Evolutionary conservation across 306 rosid species (phyloP), one percentile per base, ranked within the genome.

Genomic region (Ormosia semicastrata): DNA sequence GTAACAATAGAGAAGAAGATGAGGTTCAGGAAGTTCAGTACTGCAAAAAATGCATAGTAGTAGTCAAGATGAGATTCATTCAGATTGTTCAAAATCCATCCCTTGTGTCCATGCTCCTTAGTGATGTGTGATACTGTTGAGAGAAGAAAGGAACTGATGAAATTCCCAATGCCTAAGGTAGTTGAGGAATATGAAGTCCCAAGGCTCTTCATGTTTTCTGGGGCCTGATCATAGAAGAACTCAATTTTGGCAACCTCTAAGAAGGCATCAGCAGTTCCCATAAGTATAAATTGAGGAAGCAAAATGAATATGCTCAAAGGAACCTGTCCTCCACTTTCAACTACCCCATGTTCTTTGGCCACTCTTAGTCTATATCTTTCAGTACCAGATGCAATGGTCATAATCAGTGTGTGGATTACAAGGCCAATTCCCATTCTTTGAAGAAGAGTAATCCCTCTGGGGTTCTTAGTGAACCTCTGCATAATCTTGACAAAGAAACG

Each of bases 221-320:
- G 98, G 0, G 98, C 94, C 54, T 94, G 98, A 54, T 91, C 97
- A 29, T 92, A 94, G 83, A 94, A 94, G 41, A 92, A 88, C 82
- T 94, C 98, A 1, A 94, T 63, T 83, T 94, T 94, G 0, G 97
- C 97, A 0, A 89, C 91, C 73, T 94, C 98, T n/a, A 86, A 85
- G 72, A 92, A 88, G 1, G 93, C 85, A 37, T 94, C 97, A 3
- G 98, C 97, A 3, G 87, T 83, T 5, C 98, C 98, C 76, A 83
- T 79, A 0, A 94, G 79, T 14, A 91, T 86, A 65, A 92, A 92
- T 37, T 94, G 98, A 73, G 97, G 98, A 29, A 92, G 85, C 83
- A 92, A 83, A 69, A 92, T 68, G 85, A 94, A 92, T 29, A 94
- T 90, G n/a, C 85, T 80, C 30, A 94, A 77, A 33, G 98, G 97